These are phyloP conservation scores for Lachancea cidri DNA, from an alignment of 805 yeast genomes.

Conservation along the genomic window DNA sequence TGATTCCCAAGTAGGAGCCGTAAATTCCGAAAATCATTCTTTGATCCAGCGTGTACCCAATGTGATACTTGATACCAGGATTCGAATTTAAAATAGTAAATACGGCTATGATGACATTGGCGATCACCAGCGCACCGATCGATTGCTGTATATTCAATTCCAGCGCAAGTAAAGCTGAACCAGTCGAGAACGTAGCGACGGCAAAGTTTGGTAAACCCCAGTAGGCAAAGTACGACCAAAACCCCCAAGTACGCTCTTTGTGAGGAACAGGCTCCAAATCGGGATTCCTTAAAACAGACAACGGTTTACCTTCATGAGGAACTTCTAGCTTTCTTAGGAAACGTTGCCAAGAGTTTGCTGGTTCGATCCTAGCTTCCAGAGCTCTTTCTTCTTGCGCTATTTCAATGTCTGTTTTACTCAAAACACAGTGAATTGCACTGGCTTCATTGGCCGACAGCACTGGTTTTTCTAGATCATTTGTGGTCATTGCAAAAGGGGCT, in stretches of 20 bases:
- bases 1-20: conserved; percentile 33
- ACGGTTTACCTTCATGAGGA: conserved; percentile 25
- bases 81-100: conserved; percentile 22
- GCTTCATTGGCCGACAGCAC: conserved; percentile 7
- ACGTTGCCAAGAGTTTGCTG: conserved; percentile 6
- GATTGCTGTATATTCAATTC: conserved; percentile 28
- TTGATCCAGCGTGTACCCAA: conserved; percentile 36
- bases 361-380: conserved; percentile 8
- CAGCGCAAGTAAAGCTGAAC: conserved; percentile 25
- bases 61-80: conserved; percentile 31
- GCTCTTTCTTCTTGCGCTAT: conserved; percentile 10
- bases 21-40: conserved; percentile 36
- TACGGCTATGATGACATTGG: conserved; percentile 15
- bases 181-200: conserved; percentile 36
- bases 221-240: conserved; percentile 31
- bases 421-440: conserved; percentile 9
- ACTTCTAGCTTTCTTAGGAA: conserved; percentile 18
- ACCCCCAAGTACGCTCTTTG: conserved; percentile 35
- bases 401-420: conserved; percentile 12
- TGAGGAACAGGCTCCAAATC: conserved; percentile 38
- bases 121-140: conserved; percentile 26
- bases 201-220: conserved; percentile 37
- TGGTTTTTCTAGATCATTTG: neutral
- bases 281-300: conserved; percentile 31
- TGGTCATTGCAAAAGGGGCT: neutral